Evolutionary conservation across 108 stramenopile genomes (phyloP), one percentile per base, ranked within the genome.

Genomic region (Cyclotella sp.): DNA sequence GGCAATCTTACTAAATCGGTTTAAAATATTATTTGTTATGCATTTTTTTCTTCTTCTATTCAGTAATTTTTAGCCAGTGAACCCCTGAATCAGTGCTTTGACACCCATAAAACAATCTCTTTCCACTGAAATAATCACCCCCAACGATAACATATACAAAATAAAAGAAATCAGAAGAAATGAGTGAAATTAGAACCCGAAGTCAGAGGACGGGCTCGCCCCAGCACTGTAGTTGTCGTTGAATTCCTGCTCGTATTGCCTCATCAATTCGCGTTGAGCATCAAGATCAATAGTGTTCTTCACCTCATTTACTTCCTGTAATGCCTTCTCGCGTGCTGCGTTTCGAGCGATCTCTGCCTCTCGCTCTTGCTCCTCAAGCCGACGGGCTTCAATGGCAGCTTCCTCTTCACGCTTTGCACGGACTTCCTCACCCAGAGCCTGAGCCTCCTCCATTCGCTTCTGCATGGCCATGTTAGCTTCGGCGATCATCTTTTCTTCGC

Each of bases 261-360:
- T 87, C 92, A 95, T 93, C 22, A 95, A 61, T 66, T 92, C 90
- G 30, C 94, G 86, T 59, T 93, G 90, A n/a, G 80, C 89, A 43
- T 95, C 94, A 19, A 95, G 76, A 76, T 95, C 92, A 70, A 95
- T 91, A 24, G 94, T 95, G 60, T 90, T 91, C 75, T 93, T 81
- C 18, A 91, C 88, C 62, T 89, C 87, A 59, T 89, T 82, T 15
- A 86, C 82, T 75, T 91, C 78, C 27, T 86, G 84, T 28, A 88
- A 78, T 27, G 83, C 89, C 53, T 85, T 78, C 65, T 93, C 94
- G 27, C 92, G 88, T 26, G 92, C 92, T 26, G 90, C 91, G 51
- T 78, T 70, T 24, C 87, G 74, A 24, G 78, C 75, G 45, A 90
- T 90, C 66, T 91, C 87, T 9, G 89, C 94, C 63, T 89, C 87